Conservation (phyloP, 768 basidiomycete species). For the Suillus bovinus region DNA sequence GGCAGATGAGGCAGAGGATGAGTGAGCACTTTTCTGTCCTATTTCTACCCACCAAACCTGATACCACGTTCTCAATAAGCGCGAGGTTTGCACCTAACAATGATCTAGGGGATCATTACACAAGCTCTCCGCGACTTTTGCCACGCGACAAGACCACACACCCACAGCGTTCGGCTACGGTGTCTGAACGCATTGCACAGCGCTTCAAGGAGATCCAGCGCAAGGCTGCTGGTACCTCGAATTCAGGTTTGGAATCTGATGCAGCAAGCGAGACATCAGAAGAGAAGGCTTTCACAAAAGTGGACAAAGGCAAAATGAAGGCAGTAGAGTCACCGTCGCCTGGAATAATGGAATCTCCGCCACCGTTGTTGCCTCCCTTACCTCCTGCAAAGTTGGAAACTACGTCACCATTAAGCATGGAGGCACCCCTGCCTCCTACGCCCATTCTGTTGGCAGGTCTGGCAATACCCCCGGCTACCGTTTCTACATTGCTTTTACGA, state of each 20-base stretch:
- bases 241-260: constrained; percentile 29
- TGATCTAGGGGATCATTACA: constrained; percentile 69
- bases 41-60: constrained; percentile 5
- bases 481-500: constrained; percentile 69
- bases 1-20: constrained; percentile 93
- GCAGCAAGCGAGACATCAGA: constrained; percentile 24
- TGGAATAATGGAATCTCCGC: constrained; percentile 50
- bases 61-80: constrained; percentile 40
- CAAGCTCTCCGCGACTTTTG: constrained; percentile 69
- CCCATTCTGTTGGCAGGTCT: constrained; percentile 79
- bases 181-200: constrained; percentile 84
- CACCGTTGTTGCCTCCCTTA: constrained; percentile 60
- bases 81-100: constrained; percentile 84
- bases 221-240: constrained; percentile 40
- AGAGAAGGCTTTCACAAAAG: constrained; percentile 44
- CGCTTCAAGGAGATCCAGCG: constrained; percentile 81
- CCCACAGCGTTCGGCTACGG: constrained; percentile 69
- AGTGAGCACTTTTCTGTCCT: constrained; percentile 53
- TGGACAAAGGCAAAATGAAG: constrained; percentile 87
- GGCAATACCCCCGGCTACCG: constrained; percentile 57
- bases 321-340: constrained; percentile 44
- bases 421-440: constrained; percentile 42
- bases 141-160: constrained; percentile 55
- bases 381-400: constrained; percentile 46
- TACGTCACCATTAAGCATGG: constrained; percentile 34